phyloP scores from a whole-genome alignment of 345 rosid species.

The Microthlaspi erraticum region DNA sequence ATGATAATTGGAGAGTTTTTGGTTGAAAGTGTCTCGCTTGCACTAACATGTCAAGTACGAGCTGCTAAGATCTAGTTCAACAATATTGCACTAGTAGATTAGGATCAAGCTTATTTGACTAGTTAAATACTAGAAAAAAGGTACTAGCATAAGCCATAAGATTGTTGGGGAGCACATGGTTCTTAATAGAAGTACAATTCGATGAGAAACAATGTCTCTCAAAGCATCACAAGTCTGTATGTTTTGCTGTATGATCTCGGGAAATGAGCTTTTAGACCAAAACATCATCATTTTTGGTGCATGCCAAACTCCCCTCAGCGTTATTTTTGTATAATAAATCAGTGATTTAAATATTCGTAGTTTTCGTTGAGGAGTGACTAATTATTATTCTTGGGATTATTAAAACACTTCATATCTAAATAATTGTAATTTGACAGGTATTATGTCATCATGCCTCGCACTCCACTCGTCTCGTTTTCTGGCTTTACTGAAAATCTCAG shows the following conservation, averaged over 20 bases:
- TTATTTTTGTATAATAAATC: constrained; percentile 24
- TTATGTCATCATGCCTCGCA: constrained; percentile 55
- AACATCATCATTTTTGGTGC: constrained; percentile 47
- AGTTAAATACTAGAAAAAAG: constrained; percentile 7
- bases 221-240: constrained; percentile 39
- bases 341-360: constrained; percentile 31
- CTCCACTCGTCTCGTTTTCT: constrained; percentile 54
- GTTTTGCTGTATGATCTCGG: constrained; percentile 43
- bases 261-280: constrained; percentile 41
- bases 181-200: constrained; percentile 38
- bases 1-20: no score
- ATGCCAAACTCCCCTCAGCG: constrained; percentile 38
- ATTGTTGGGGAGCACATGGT: constrained; percentile 48
- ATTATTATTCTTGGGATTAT: constrained; percentile 45
- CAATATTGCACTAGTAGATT: constrained; percentile 4
- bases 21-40: no score
- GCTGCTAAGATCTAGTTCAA: neutral
- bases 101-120: neutral
- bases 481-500: constrained; percentile 42
- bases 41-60: no score
- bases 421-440: constrained; percentile 55
- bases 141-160: neutral
- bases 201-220: constrained; percentile 37
- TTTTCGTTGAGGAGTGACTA: constrained; percentile 33
- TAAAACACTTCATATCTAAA: constrained; percentile 49